Evolutionary conservation across 352 stramenopile species (phyloP).

Genomic region (Globisporangium orthogonon): DNA sequence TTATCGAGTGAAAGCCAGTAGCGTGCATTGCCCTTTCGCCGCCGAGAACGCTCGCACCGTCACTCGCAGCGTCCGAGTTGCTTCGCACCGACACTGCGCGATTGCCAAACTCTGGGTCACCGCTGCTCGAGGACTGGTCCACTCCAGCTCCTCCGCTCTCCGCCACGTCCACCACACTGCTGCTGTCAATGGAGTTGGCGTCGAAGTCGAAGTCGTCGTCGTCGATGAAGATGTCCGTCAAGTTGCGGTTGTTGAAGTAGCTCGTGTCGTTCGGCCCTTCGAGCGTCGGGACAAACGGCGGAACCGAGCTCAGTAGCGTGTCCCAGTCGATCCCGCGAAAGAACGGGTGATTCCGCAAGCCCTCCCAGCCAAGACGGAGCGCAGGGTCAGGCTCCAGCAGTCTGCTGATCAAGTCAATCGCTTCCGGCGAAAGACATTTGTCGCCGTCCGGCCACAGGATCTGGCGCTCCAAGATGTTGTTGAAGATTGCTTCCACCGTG

Average conservation of each 20-base stretch:
- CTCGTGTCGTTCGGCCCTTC: conserved; percentile 84
- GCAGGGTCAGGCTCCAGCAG: conserved; percentile 64
- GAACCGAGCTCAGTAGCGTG: conserved; percentile 66
- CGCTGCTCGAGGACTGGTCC: conserved; percentile 1
- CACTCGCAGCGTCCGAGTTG: conserved; percentile 11
- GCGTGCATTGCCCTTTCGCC: not conserved
- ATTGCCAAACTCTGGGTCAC: conserved; percentile 1
- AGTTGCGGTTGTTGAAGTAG: conserved; percentile 88
- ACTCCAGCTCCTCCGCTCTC: conserved; percentile 1
- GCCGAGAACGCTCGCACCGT: conserved; percentile 5
- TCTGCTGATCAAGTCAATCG: conserved; percentile 78
- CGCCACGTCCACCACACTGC: conserved; percentile 1
- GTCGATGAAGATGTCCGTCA: conserved; percentile 84
- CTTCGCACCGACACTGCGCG: not conserved
- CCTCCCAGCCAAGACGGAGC: conserved; percentile 64
- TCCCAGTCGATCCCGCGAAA: conserved; percentile 80
- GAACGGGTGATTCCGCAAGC: conserved; percentile 58
- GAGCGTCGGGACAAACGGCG: conserved; percentile 83
- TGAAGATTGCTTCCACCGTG: conserved; percentile 83
- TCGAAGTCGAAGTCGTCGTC: conserved; percentile 67
- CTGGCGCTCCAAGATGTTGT: conserved; percentile 77
- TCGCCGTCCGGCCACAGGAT: conserved; percentile 88
- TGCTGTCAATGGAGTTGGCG: conserved; percentile 31
- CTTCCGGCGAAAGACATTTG: conserved; percentile 75
- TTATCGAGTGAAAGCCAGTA: not conserved